A percentile compares a stretch with the other conserved stretches of the same genome.
phyloP scores from a whole-genome alignment of 768 basidiomycete genomes.

The Pluteus cervinus region DNA sequence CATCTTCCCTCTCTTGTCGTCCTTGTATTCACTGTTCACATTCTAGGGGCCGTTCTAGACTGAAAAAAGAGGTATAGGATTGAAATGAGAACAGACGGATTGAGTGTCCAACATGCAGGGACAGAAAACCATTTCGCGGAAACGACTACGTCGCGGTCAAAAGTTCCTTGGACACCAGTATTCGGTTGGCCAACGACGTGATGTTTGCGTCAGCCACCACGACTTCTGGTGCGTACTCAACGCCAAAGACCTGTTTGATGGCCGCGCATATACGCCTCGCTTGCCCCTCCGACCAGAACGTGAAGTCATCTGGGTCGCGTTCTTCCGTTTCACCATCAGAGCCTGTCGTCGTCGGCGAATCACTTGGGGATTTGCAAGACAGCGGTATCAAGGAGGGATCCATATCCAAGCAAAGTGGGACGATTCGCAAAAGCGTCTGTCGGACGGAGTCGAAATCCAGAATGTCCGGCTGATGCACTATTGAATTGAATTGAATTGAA shows the following conservation, averaged over 20 bases:
- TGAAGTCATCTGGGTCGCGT: conserved; percentile 87
- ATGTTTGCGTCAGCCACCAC: conserved; percentile 93
- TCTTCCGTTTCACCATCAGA: conserved; percentile 29
- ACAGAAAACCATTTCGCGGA: too few relatives aligned
- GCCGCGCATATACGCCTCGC: conserved; percentile 82
- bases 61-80: too few relatives aligned
- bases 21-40: too few relatives aligned
- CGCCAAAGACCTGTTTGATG: conserved; percentile 76
- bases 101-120: too few relatives aligned
- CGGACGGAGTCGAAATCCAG: conserved; percentile 65
- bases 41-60: too few relatives aligned
- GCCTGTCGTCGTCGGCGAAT: conserved; percentile 10
- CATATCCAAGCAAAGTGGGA: conserved; percentile 81
- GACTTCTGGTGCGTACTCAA: conserved; percentile 88
- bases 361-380: conserved; percentile 43
- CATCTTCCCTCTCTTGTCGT: too few relatives aligned
- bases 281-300: conserved; percentile 87
- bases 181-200: conserved; percentile 75
- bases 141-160: conserved; percentile 25
- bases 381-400: conserved; percentile 78
- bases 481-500: conserved; percentile 8
- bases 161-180: conserved; percentile 71
- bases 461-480: conserved; percentile 65
- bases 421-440: conserved; percentile 63
- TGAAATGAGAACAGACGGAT: too few relatives aligned